These are phyloP conservation scores for Globisporangium uncinulatum DNA, from an alignment of 352 stramenopile genomes.

Conservation along the genomic window DNA sequence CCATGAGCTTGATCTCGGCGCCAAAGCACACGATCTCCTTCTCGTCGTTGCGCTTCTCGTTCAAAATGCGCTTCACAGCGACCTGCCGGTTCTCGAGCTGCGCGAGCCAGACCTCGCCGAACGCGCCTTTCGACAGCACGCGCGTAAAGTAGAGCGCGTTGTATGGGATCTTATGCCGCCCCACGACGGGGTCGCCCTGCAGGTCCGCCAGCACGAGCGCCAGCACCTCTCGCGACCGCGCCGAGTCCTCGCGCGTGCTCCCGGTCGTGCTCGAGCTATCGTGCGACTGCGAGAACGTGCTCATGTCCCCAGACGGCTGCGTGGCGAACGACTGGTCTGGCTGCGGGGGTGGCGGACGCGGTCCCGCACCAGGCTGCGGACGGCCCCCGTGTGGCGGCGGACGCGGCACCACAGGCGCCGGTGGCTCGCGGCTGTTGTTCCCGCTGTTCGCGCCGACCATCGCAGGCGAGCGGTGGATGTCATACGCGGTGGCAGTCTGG, in stretches of 20 bases:
- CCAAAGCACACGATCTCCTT: conserved; percentile 84
- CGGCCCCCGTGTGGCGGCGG: not conserved
- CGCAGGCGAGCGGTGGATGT: conserved; percentile 16
- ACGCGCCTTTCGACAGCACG: conserved; percentile 82
- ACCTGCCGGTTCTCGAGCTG: conserved; percentile 76
- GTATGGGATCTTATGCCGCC: conserved; percentile 54
- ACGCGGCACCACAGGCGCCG: not conserved
- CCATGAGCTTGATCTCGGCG: conserved; percentile 85
- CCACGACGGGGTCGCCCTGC: conserved; percentile 52
- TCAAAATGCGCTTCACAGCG: conserved; percentile 76
- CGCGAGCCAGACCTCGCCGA: conserved; percentile 80
- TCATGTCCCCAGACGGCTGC: conserved; percentile 7
- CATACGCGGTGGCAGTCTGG: conserved; percentile 8
- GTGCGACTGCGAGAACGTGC: conserved; percentile 12
- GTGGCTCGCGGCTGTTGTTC: conserved; percentile 1
- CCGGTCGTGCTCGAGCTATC: conserved; percentile 9
- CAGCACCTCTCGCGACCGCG: conserved; percentile 39
- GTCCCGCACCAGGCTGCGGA: not conserved
- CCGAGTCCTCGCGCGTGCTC: conserved; percentile 18
- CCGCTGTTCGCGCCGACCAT: not conserved
- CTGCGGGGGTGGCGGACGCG: not conserved
- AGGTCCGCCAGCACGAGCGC: conserved; percentile 64
- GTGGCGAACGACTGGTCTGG: conserved; percentile 5
- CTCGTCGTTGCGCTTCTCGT: conserved; percentile 76
- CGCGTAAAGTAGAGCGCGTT: conserved; percentile 75